Evolutionary conservation across 2,329 filamentous ascomycete species (phyloP).

Genomic region (Dactylellina drechsleri): DNA sequence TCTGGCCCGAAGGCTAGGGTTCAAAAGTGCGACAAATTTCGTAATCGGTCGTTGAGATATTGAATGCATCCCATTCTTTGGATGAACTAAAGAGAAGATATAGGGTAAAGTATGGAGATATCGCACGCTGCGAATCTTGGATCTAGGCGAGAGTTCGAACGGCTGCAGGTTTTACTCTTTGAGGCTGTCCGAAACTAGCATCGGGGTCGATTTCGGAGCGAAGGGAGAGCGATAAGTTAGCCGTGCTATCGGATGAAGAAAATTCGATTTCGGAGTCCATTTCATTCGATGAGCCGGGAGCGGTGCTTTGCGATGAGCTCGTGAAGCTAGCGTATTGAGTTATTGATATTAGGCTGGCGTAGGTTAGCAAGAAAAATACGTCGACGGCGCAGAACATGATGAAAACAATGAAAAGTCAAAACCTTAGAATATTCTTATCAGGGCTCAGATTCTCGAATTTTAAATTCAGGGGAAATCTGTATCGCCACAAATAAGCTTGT

Average conservation of each 20-base stretch:
- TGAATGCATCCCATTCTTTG: slow-evolving; percentile 27
- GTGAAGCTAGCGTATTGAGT: background rate
- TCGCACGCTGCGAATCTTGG: no score
- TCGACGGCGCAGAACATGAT: background rate
- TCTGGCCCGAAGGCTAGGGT: slow-evolving; percentile 12
- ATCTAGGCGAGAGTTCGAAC: background rate
- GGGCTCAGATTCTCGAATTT: background rate
- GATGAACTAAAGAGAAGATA: slow-evolving; percentile 12
- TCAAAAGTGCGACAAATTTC: slow-evolving; percentile 19
- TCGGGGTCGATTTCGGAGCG: background rate
- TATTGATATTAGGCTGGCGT: slow-evolving; percentile 4
- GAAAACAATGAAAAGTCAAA: slow-evolving; percentile 2
- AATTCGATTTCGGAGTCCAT: background rate
- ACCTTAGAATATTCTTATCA: slow-evolving; percentile 17
- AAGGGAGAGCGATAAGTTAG: no score
- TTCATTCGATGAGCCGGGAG: background rate
- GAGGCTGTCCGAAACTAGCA: background rate
- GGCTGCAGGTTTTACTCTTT: background rate
- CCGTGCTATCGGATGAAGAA: background rate
- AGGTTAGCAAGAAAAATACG: slow-evolving; percentile 4
- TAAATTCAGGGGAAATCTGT: slow-evolving; percentile 3
- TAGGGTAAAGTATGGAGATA: slow-evolving; percentile 18
- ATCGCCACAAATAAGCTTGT: slow-evolving; percentile 21
- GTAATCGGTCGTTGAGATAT: slow-evolving; percentile 38
- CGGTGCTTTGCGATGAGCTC: background rate